Conservation (phyloP, 108 stramenopile species). For the Fistulifera pelliculosa region DNA sequence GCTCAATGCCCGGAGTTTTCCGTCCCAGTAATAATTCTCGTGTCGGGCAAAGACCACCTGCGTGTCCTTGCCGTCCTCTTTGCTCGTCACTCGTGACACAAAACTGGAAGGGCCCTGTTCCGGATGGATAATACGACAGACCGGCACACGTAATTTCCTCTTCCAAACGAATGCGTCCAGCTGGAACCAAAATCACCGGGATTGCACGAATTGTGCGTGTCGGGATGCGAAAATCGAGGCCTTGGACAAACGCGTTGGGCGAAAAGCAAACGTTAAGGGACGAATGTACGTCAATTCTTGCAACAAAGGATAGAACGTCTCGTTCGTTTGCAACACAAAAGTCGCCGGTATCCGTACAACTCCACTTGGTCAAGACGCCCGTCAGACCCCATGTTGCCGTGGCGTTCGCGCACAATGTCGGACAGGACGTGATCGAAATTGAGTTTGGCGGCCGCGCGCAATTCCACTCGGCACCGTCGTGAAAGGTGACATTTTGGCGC, state of each 20-base stretch:
- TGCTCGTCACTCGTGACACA: neutral
- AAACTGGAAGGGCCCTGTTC: slow-evolving; percentile 42
- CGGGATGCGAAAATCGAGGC: slow-evolving; percentile 31
- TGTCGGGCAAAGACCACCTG: slow-evolving; percentile 33
- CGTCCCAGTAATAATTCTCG: slow-evolving; percentile 41
- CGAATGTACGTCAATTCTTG: slow-evolving; percentile 66
- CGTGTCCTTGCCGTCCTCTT: slow-evolving; percentile 27
- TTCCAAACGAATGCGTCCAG: slow-evolving; percentile 26
- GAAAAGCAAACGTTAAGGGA: slow-evolving; percentile 45
- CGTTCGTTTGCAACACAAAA: slow-evolving; percentile 37
- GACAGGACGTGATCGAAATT: slow-evolving; percentile 69
- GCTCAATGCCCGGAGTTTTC: slow-evolving; percentile 37
- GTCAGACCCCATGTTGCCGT: slow-evolving; percentile 42
- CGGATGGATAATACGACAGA: slow-evolving; percentile 23
- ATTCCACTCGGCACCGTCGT: slow-evolving; percentile 50
- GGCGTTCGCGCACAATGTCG: slow-evolving; percentile 34
- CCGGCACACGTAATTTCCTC: slow-evolving; percentile 41
- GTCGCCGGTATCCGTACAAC: slow-evolving; percentile 25
- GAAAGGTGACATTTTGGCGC: slow-evolving; percentile 49
- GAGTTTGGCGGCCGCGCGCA: slow-evolving; percentile 47
- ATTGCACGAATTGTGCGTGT: slow-evolving; percentile 47
- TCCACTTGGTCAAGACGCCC: slow-evolving; percentile 25
- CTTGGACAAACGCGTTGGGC: slow-evolving; percentile 37
- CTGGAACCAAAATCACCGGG: slow-evolving; percentile 29
- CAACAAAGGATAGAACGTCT: slow-evolving; percentile 41